phyloP scores from a whole-genome alignment of 306 rosid genomes.

The Cicer yamashitae region DNA sequence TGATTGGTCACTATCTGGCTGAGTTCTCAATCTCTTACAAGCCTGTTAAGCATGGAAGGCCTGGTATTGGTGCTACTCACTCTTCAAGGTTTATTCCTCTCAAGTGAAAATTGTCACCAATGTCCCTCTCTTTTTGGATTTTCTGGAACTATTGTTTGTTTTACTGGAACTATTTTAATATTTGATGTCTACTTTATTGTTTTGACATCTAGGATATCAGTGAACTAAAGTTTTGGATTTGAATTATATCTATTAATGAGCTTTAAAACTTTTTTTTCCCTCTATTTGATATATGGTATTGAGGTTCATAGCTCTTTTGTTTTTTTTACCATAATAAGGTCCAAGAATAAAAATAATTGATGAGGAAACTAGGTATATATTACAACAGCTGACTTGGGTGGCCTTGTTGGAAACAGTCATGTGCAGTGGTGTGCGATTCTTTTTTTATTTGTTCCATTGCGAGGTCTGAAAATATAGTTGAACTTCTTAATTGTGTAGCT shows the following conservation, averaged over 20 bases:
- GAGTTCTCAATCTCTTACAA: constrained; percentile 96
- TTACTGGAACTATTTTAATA: constrained; percentile 1
- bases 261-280: not conserved
- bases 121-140: not conserved
- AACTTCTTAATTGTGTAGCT: too few relatives aligned
- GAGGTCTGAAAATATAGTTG: too few relatives aligned
- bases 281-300: not conserved
- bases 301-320: not conserved
- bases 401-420: not conserved
- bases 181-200: constrained; percentile 19
- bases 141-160: not conserved
- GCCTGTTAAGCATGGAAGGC: constrained; percentile 96
- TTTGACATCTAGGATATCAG: constrained; percentile 20
- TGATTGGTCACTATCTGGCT: constrained; percentile 79
- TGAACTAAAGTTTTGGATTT: constrained; percentile 31
- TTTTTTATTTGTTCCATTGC: too few relatives aligned
- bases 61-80: constrained; percentile 98
- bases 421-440: too few relatives aligned
- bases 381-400: not conserved
- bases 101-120: constrained; percentile 56
- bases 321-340: not conserved
- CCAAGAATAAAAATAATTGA: not conserved
- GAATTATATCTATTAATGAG: not conserved
- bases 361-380: not conserved
- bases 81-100: constrained; percentile 98